These are phyloP conservation scores for Debaryomyces nepalensis DNA, from an alignment of 1,139 yeast genomes.

Conservation along the genomic window DNA sequence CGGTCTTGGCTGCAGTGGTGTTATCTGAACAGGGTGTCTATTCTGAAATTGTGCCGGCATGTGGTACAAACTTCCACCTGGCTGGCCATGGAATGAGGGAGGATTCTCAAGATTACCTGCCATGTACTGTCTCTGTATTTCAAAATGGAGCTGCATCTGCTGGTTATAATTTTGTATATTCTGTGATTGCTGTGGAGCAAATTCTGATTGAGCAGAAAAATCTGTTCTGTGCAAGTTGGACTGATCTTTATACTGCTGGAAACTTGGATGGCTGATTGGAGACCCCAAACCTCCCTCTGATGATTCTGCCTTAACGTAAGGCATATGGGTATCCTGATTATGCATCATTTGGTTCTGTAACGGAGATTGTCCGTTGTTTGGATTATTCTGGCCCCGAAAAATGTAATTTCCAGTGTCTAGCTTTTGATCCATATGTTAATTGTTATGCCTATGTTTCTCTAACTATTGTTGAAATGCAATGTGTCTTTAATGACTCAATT, in stretches of 20 bases:
- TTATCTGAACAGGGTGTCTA: neutral
- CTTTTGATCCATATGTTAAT: slow-evolving; percentile 15
- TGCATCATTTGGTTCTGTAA: slow-evolving; percentile 2
- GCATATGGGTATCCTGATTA: slow-evolving; percentile 9
- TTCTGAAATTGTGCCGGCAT: slow-evolving; percentile 6
- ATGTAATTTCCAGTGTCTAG: slow-evolving; percentile 12
- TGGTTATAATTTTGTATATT: slow-evolving; percentile 5
- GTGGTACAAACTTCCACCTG: slow-evolving; percentile 5
- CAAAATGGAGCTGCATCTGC: slow-evolving; percentile 11
- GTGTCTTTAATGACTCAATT: slow-evolving; percentile 3
- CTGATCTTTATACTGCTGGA: slow-evolving; percentile 12
- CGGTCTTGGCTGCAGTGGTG: neutral
- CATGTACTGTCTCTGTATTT: slow-evolving; percentile 11
- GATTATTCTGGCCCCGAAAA: slow-evolving; percentile 7
- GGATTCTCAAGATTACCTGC: slow-evolving; percentile 7
- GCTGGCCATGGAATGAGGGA: neutral
- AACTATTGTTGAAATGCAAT: slow-evolving; percentile 7
- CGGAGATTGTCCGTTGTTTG: slow-evolving; percentile 6
- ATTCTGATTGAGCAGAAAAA: neutral
- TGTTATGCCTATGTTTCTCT: neutral
- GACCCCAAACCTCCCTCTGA: slow-evolving; percentile 16
- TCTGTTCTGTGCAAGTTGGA: slow-evolving; percentile 9
- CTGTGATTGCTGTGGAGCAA: slow-evolving; percentile 4
- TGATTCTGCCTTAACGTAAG: slow-evolving; percentile 14
- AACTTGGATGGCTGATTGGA: slow-evolving; percentile 17